phyloP scores from a whole-genome alignment of 164 flowering plant genomes.

The Tetrastigma voinierianum region DNA sequence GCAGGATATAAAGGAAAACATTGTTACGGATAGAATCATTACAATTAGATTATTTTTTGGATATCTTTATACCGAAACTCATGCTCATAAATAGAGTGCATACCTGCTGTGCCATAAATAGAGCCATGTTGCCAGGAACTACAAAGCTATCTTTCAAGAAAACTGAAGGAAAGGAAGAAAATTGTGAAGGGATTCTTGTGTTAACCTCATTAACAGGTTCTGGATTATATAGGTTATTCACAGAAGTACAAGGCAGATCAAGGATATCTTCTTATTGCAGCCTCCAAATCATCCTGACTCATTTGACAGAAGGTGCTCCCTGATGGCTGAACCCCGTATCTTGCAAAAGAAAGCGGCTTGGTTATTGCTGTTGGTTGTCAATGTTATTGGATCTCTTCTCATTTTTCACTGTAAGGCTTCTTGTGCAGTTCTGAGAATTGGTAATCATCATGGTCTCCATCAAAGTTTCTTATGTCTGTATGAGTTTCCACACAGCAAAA shows the following conservation, averaged over 20 bases:
- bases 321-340: slow-evolving; percentile 22
- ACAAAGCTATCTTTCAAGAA: background rate
- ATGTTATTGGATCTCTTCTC: slow-evolving; percentile 25
- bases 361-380: slow-evolving; percentile 16
- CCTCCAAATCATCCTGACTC: slow-evolving; percentile 70
- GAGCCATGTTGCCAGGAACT: background rate
- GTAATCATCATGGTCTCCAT: slow-evolving; percentile 16
- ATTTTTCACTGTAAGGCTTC: slow-evolving; percentile 9
- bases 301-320: slow-evolving; percentile 37
- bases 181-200: background rate
- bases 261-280: slow-evolving; percentile 56
- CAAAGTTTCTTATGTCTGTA: slow-evolving; percentile 12
- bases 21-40: background rate
- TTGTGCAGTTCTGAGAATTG: slow-evolving; percentile 26
- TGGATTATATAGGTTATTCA: slow-evolving; percentile 63
- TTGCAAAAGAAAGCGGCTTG: slow-evolving; percentile 18
- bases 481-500: slow-evolving; percentile 15
- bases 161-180: background rate
- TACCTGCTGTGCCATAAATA: background rate
- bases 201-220: slow-evolving; percentile 68
- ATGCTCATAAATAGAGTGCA: background rate
- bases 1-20: background rate
- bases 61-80: background rate
- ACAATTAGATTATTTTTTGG: background rate
- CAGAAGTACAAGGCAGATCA: slow-evolving; percentile 56